Conservation (phyloP, 2,329 filamentous ascomycete genomes). For the Cercospora citrullina region DNA sequence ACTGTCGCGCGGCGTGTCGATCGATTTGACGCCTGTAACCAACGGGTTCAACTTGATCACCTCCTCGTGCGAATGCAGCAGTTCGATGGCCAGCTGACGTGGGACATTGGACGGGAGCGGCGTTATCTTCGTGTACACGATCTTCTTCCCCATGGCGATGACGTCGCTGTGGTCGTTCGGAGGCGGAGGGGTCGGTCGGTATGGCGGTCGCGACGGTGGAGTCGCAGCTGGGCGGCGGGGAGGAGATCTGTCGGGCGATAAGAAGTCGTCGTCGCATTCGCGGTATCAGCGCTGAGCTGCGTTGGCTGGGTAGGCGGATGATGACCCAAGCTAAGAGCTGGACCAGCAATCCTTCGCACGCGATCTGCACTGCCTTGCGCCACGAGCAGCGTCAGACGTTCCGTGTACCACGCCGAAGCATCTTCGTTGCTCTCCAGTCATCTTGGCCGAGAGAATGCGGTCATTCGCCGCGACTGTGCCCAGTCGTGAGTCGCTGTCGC, state of each 20-base stretch:
- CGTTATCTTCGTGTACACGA: conserved; percentile 67
- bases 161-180: not conserved
- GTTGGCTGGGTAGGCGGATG: conserved; percentile 1
- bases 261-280: not conserved
- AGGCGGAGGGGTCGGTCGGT: not conserved
- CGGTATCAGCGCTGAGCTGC: conserved; percentile 1
- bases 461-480: not conserved
- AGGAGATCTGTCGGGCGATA: not conserved
- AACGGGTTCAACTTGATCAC: conserved; percentile 71
- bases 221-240: not conserved
- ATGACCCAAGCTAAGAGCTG: conserved; percentile 3
- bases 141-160: conserved; percentile 54
- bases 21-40: conserved; percentile 63
- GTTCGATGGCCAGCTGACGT: conserved; percentile 69
- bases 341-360: conserved; percentile 6
- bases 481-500: not conserved
- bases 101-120: conserved; percentile 70
- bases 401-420: not conserved
- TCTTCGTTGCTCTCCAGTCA: not conserved
- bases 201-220: conserved; percentile 3
- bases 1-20: conserved; percentile 65
- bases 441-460: not conserved
- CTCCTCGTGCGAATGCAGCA: conserved; percentile 69
- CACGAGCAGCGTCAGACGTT: not conserved
- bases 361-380: conserved; percentile 7